phyloP scores from a whole-genome alignment of 2,329 filamentous ascomycete genomes.

The Nigrograna mackinnonii region DNA sequence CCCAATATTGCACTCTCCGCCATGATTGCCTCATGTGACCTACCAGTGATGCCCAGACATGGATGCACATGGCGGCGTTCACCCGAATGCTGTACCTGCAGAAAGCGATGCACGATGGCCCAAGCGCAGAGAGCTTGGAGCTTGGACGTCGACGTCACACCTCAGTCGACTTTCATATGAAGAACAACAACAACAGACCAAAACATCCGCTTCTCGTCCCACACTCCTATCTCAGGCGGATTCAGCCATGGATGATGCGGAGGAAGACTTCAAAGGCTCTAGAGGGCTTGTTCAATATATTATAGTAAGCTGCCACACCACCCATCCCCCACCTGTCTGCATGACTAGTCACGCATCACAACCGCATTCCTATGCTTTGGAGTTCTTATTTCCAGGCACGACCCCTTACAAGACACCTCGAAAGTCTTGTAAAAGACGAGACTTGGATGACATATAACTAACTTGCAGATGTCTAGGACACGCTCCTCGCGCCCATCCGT shows the following conservation, averaged over 20 bases:
- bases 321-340: no score
- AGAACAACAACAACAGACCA: conserved; percentile 9
- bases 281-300: conserved; percentile 17
- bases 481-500: conserved; percentile 57
- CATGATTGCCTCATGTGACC: no score
- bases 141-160: conserved; percentile 29
- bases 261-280: conserved; percentile 19
- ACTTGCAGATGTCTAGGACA: conserved; percentile 45
- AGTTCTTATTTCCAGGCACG: no score
- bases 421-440: background rate
- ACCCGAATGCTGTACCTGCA: no score
- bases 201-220: background rate
- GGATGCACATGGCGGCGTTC: no score
- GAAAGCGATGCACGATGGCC: conserved; percentile 17
- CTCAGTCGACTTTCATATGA: conserved; percentile 24
- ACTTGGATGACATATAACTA: background rate
- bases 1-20: no score
- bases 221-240: background rate
- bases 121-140: conserved; percentile 10
- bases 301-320: conserved; percentile 29
- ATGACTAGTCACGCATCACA: no score
- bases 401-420: background rate
- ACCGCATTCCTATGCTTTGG: no score
- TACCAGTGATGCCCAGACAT: no score
- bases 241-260: conserved; percentile 21